Conservation (phyloP, 495 filamentous ascomycete genomes). For the Neurospora tetraspora region DNA sequence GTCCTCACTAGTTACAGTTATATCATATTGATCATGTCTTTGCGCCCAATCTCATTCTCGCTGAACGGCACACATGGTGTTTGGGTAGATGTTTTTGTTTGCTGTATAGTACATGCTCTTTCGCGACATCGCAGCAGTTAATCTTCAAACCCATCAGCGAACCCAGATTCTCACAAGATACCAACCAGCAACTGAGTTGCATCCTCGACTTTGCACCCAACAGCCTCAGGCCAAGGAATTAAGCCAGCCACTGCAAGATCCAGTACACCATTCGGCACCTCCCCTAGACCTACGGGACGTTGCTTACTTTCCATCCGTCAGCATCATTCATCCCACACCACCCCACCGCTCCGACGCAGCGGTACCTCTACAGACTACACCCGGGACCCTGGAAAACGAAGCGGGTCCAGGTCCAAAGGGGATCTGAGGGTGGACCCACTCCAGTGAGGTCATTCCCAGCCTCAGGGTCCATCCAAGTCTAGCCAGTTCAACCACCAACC, state of each 20-base stretch:
- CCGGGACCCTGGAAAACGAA: background rate
- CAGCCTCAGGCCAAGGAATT: background rate
- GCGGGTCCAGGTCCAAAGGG: background rate
- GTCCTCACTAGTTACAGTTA: background rate
- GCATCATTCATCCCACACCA: background rate
- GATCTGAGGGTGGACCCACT: background rate
- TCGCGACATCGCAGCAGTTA: background rate
- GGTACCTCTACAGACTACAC: background rate
- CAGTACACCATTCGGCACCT: background rate
- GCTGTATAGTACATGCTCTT: background rate
- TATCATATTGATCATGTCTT: background rate
- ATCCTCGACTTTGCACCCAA: background rate
- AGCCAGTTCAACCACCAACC: background rate
- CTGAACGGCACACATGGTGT: background rate
- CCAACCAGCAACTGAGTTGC: background rate
- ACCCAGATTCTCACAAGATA: too few species aligned
- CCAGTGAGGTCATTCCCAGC: background rate
- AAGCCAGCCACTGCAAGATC: background rate
- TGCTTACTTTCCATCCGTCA: background rate
- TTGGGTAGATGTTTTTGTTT: background rate
- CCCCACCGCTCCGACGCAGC: background rate
- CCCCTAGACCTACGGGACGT: background rate
- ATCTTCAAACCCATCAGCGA: background rate
- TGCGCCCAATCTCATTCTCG: background rate
- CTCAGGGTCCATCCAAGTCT: background rate